Evolutionary conservation across 305 asterid genomes (phyloP).

Genomic region (Striga hermonthica): DNA sequence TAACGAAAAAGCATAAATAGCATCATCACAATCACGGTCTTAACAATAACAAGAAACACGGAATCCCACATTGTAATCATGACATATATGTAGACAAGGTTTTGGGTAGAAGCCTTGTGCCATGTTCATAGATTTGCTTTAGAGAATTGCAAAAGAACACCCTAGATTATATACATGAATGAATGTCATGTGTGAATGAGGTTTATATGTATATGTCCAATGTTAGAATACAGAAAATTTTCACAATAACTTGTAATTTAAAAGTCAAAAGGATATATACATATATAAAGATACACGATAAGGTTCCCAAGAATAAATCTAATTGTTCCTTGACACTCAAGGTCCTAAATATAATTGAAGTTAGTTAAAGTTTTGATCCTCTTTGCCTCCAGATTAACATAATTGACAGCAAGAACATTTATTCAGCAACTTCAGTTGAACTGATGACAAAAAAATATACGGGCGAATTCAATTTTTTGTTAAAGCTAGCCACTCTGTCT

Average conservation of each 20-base stretch:
- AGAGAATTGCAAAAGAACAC: no score
- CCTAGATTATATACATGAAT: no score
- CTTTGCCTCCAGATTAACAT: not conserved
- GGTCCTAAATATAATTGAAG: not conserved
- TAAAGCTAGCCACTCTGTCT: not conserved
- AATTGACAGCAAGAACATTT: conserved; percentile 7
- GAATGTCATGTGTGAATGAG: no score
- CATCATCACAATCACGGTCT: not conserved
- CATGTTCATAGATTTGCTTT: no score
- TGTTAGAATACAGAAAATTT: no score
- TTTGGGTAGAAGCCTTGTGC: no score
- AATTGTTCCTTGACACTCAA: not conserved
- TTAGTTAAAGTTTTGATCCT: not conserved
- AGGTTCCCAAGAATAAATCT: not conserved
- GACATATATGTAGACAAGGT: not conserved
- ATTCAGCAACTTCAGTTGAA: not conserved
- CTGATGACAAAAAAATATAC: not conserved
- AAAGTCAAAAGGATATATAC: no score
- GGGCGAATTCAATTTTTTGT: not conserved
- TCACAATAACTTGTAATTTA: no score
- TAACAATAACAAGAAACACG: not conserved
- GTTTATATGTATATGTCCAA: no score
- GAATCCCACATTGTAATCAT: not conserved
- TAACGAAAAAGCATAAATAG: conserved; percentile 9
- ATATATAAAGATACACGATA: not conserved